Evolutionary conservation across 768 basidiomycete species (phyloP), one percentile per base, ranked within the genome.

Genomic region (Leccinum sublutescens): DNA sequence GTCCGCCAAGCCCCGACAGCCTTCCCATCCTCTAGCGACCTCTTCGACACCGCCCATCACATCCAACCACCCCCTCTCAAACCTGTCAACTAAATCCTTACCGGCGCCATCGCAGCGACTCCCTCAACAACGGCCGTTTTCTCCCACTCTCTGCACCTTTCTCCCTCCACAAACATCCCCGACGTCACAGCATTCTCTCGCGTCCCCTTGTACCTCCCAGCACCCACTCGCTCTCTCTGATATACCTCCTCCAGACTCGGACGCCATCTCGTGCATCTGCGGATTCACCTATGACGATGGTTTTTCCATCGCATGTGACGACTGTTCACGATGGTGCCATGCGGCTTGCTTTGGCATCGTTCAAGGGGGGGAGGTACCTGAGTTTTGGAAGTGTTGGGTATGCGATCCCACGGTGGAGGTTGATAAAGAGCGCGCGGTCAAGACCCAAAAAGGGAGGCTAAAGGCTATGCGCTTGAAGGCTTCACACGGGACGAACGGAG

Each of bases 291-390:
- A 85, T 67, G 93, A 93, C 73, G 91, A 93, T 70, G 92, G 92
- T 21, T 91, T 88, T 71, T 88, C 86, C 10, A 90, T 95, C 62
- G 89, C 88, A 10, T 95, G 93, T 75, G 93, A 95, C 71, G 70
- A 77, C 52, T 95, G 93, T 69, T 82, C 80, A 21, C 82, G 87
- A 40, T 95, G 93, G 92, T 88, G 87, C 64, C 93, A 95, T 74
- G 86, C 83, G 7, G 85, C 84, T 8, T 95, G 94, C 74, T 89
- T 89, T 64, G 82, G 78, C 50, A 86, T 89, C 61, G 74, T 77
- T 12, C 74, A 80, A 54, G 81, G 78, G 4, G 70, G 71, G 7
- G 64, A 74, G 48, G 86, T 90, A 0, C 88, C 89, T 1, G 91
- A 93, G 50, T 82, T 86, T 57, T 94, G 89, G 79, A 73, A 75